phyloP scores from a whole-genome alignment of 352 stramenopile genomes.

The Globisporangium echinulatum region DNA sequence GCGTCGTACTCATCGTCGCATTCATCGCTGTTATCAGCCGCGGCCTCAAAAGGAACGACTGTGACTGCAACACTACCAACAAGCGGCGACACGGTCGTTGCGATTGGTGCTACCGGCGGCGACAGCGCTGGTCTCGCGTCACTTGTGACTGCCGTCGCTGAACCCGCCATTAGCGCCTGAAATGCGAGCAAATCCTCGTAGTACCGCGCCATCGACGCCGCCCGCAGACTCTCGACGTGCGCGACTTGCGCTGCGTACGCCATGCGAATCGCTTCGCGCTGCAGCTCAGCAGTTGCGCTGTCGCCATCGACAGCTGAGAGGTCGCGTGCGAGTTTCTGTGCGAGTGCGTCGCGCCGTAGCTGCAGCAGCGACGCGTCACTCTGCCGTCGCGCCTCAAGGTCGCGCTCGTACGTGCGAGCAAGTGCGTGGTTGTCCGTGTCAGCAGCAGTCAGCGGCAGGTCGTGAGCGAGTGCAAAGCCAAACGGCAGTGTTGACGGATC shows the following conservation, averaged over 20 bases:
- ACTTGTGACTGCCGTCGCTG: background rate
- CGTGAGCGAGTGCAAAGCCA: background rate
- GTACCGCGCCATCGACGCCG: conserved; percentile 45
- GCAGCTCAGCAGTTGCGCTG: conserved; percentile 12
- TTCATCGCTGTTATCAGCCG: background rate
- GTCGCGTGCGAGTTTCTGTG: conserved; percentile 31
- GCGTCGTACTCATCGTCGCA: conserved; percentile 8
- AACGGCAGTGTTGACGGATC: no score
- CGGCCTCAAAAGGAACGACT: background rate
- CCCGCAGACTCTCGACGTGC: conserved; percentile 45
- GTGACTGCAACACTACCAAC: no score
- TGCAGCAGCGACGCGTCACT: conserved; percentile 46
- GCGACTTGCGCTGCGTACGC: conserved; percentile 41
- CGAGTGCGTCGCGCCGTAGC: conserved; percentile 34
- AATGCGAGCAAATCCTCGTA: conserved; percentile 61
- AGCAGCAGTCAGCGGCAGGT: background rate
- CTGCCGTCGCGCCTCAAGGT: conserved; percentile 42
- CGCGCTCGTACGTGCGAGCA: conserved; percentile 22
- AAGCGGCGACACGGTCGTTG: background rate
- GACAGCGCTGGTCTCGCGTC: background rate
- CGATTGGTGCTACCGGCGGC: background rate
- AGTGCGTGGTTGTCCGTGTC: conserved; percentile 7
- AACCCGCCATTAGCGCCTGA: conserved; percentile 22
- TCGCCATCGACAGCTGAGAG: conserved; percentile 16
- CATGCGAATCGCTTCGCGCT: conserved; percentile 31